Conservation (phyloP, 1,284 basidiomycete genomes). For the Sutorius eximius region DNA sequence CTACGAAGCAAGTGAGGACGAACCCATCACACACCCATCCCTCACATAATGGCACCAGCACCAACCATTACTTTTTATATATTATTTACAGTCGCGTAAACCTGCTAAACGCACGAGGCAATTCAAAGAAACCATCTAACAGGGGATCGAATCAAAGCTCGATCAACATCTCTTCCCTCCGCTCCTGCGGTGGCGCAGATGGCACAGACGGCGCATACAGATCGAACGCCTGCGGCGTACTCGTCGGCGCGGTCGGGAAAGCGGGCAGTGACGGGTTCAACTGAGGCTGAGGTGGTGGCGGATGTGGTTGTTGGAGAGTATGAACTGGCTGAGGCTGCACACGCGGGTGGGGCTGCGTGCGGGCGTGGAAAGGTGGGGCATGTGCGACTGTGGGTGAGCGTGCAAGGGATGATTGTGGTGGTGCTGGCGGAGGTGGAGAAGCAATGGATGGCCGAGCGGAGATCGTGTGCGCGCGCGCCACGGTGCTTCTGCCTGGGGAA, state of each 20-base stretch:
- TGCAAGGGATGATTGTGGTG: slow-evolving; percentile 16
- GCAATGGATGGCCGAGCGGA: slow-evolving; percentile 23
- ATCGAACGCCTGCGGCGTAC: slow-evolving; percentile 55
- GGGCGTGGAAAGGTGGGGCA: not conserved
- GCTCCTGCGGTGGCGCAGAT: slow-evolving; percentile 59
- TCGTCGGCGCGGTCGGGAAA: slow-evolving; percentile 47
- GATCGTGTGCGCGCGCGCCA: slow-evolving; percentile 26
- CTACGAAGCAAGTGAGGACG: not conserved
- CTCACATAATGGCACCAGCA: not conserved
- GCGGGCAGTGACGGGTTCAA: slow-evolving; percentile 10
- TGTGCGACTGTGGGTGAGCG: slow-evolving; percentile 27
- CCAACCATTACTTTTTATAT: not conserved
- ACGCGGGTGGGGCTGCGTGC: slow-evolving; percentile 7
- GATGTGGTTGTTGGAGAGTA: slow-evolving; percentile 6
- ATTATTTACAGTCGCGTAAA: slow-evolving; percentile 5
- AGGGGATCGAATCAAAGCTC: slow-evolving; percentile 57
- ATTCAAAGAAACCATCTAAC: not conserved
- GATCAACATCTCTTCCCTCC: slow-evolving; percentile 84
- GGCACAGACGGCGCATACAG: slow-evolving; percentile 50
- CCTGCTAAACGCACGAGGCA: not conserved
- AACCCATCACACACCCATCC: not conserved
- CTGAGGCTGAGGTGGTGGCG: slow-evolving; percentile 9
- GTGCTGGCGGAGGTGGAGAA: slow-evolving; percentile 14
- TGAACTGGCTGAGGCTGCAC: slow-evolving; percentile 9
- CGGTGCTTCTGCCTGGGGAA: slow-evolving; percentile 5